A percentile compares a stretch with the other conserved stretches of the same genome.
phyloP scores from a whole-genome alignment of 2,329 filamentous ascomycete genomes.

The Neoscytalidium dimidiatum region DNA sequence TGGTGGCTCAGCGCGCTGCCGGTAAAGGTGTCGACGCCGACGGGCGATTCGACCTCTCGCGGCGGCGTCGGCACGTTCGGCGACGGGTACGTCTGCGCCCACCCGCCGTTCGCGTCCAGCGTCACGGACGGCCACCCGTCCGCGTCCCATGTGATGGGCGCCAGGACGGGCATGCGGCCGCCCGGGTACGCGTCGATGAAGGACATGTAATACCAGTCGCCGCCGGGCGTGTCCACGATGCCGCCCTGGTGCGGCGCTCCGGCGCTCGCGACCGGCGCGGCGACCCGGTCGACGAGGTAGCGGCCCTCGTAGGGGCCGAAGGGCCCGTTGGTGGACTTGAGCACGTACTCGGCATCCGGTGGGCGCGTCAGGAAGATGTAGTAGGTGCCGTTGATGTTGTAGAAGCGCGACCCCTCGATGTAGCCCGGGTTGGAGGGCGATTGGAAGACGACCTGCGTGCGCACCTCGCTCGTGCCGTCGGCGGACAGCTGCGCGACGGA shows the following conservation, averaged over 20 bases:
- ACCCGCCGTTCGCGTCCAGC: slow-evolving; percentile 44
- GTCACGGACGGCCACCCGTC: slow-evolving; percentile 56
- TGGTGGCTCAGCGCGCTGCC: slow-evolving; percentile 45
- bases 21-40: slow-evolving; percentile 50
- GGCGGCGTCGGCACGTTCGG: slow-evolving; percentile 32
- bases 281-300: slow-evolving; percentile 46
- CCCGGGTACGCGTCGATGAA: slow-evolving; percentile 59
- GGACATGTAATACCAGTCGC: slow-evolving; percentile 61
- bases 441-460: slow-evolving; percentile 47
- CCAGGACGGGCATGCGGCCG: slow-evolving; percentile 59
- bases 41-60: slow-evolving; percentile 17
- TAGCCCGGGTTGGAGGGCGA: slow-evolving; percentile 36
- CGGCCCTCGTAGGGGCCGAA: slow-evolving; percentile 57
- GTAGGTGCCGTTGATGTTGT: slow-evolving; percentile 58
- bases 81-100: slow-evolving; percentile 49
- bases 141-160: slow-evolving; percentile 54
- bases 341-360: slow-evolving; percentile 50
- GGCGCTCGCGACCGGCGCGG: slow-evolving; percentile 47
- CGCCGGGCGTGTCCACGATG: slow-evolving; percentile 53
- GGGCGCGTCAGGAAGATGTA: slow-evolving; percentile 57
- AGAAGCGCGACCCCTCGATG: slow-evolving; percentile 58
- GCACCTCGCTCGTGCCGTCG: slow-evolving; percentile 51
- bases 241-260: slow-evolving; percentile 58
- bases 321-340: slow-evolving; percentile 48
- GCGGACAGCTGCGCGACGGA: slow-evolving; percentile 53